Evolutionary conservation across 352 stramenopile species (phyloP), one percentile per base, ranked within the genome.

Genomic region (Pythium scleroteichum): DNA sequence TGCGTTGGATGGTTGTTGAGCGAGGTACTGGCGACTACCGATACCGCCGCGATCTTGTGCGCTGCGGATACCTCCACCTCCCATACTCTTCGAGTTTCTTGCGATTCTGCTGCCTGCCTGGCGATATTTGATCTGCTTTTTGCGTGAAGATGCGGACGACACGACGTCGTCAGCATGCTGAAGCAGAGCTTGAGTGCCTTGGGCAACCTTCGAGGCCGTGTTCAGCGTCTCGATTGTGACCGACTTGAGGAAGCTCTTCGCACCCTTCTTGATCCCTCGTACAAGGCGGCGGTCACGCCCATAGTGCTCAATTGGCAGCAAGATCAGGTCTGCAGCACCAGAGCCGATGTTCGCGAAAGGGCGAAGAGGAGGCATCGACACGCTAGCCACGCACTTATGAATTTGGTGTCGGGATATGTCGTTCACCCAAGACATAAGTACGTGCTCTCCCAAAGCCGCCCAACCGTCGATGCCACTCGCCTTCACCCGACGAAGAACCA

Each of bases 141-240:
- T 84, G 26, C 82, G 81, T 16, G 84, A 58, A 2, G 81, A 87
- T 2, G 79, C 73, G 20, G 76, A 82, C 0, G 82, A 92, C 26
- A 96, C 81, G 0, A 91, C 82, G 53, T 95, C 85, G 49, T 96
- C 87, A 3, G 87, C 87, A 42, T 91, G 82, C 53, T 96, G 75
- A 23, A 96, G 59, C 23, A 96, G 47, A 27, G 87, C 81, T 63
- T 96, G 85, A 0, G 85, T 94, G 47, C 83, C 85, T 47, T 91
- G 82, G 3, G 87, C 85, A 32, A 96, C 72, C 69, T 88, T 93
- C 10, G 83, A 92, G 1, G 81, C 85, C 0, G 85, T 94, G 59
- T 90, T 96, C 8, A 94, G 66, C 45, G 87, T 96, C 57, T 94
- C 85, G 49, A 96, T 91, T 32, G 87, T 95, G 45, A 96, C 84